Percentiles rank a stretch among this genome's conserved stretches.
These are phyloP conservation scores for Pichia nakasei DNA, from an alignment of 805 yeast species.

Conservation along the genomic window DNA sequence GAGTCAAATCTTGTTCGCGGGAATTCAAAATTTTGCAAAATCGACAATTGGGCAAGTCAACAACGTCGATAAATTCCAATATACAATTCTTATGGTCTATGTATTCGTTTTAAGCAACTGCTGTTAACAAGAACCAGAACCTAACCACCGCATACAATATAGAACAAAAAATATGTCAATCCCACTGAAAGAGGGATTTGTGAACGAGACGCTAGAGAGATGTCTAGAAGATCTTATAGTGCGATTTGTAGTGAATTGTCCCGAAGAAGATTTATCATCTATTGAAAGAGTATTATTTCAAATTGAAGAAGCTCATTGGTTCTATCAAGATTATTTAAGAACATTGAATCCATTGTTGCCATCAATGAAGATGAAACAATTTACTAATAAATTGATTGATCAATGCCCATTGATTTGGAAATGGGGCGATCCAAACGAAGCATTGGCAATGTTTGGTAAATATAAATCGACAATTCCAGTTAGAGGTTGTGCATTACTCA, in stretches of 20 bases:
- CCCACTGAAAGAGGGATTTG: slow-evolving; percentile 35
- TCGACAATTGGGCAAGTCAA: too few relatives aligned
- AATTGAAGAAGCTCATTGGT: slow-evolving; percentile 98
- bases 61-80: too few relatives aligned
- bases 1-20: too few relatives aligned
- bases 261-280: slow-evolving; percentile 80
- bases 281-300: slow-evolving; percentile 82
- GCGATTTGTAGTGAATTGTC: slow-evolving; percentile 84
- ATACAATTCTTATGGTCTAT: too few relatives aligned
- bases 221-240: slow-evolving; percentile 81
- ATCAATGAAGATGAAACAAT: slow-evolving; percentile 62
- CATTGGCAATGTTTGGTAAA: slow-evolving; percentile 66
- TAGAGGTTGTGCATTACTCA: slow-evolving; percentile 87
- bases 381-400: slow-evolving; percentile 58
- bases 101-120: too few relatives aligned
- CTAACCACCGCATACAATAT: background rate
- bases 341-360: slow-evolving; percentile 70
- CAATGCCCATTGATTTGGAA: slow-evolving; percentile 72
- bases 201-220: slow-evolving; percentile 58
- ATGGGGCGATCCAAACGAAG: slow-evolving; percentile 79
- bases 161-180: slow-evolving; percentile 27
- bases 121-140: too few relatives aligned
- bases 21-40: too few relatives aligned
- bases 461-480: slow-evolving; percentile 92
- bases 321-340: slow-evolving; percentile 76